Evolutionary conservation across 257 asterid genomes (phyloP).

Genomic region (Capsicum baccatum): DNA sequence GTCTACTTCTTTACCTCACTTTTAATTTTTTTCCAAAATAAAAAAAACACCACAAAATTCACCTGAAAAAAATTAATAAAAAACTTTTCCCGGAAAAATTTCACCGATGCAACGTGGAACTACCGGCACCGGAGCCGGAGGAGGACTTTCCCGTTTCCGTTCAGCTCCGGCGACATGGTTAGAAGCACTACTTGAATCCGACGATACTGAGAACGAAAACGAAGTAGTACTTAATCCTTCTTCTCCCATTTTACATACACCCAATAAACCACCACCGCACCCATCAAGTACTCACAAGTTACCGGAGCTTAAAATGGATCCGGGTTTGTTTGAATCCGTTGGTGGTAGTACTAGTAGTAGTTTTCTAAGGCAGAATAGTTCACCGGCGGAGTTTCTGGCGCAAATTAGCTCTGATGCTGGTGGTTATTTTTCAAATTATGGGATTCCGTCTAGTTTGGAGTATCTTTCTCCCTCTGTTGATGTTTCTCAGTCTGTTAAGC

Average conservation of each 20-base stretch:
- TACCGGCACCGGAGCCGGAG: constrained; percentile 40
- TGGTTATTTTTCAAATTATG: constrained; percentile 64
- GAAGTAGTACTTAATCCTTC: constrained; percentile 61
- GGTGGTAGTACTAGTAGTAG: constrained; percentile 34
- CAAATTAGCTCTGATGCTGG: constrained; percentile 50
- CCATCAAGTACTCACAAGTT: constrained; percentile 36
- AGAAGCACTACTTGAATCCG: constrained; percentile 87
- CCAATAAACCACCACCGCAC: constrained; percentile 41
- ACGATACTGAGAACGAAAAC: constrained; percentile 68
- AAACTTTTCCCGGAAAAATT: neutral
- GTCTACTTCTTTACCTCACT: neutral
- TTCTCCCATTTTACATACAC: constrained; percentile 16
- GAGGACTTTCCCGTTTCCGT: constrained; percentile 62
- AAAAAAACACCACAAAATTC: neutral
- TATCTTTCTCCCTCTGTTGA: constrained; percentile 42
- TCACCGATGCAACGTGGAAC: constrained; percentile 75
- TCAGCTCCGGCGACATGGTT: constrained; percentile 97
- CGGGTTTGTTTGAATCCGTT: constrained; percentile 64
- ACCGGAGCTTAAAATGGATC: constrained; percentile 40
- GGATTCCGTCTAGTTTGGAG: constrained; percentile 61
- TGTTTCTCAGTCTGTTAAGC: constrained; percentile 52
- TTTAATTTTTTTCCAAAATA: neutral
- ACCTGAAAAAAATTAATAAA: constrained; percentile 11
- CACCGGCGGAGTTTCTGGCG: constrained; percentile 84
- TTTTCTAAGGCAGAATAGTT: constrained; percentile 84